These are phyloP conservation scores for Syzygium syzygioides DNA, from an alignment of 441 rosid species.

Conservation along the genomic window DNA sequence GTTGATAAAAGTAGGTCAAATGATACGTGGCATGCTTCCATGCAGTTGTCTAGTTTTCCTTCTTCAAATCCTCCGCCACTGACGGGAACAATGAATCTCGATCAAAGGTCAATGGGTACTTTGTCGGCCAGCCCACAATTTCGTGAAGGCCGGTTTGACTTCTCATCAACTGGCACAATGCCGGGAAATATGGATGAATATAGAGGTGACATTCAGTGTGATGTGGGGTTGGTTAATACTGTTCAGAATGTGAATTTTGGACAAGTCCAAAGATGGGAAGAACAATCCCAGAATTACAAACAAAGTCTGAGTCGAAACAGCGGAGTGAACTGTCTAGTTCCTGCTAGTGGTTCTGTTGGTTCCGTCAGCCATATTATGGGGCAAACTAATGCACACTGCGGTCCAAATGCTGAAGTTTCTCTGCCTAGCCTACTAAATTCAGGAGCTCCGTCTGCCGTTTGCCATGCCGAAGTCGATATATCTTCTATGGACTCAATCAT, in stretches of 20 bases:
- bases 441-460: constrained; percentile 21
- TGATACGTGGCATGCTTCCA: constrained; percentile 39
- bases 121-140: constrained; percentile 22
- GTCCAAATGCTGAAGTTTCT: constrained; percentile 25
- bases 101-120: constrained; percentile 26
- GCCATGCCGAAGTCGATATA: constrained; percentile 32
- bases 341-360: constrained; percentile 21
- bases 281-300: constrained; percentile 23
- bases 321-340: constrained; percentile 18
- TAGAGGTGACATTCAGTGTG: constrained; percentile 27
- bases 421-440: constrained; percentile 25
- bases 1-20: constrained; percentile 34
- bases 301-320: constrained; percentile 16
- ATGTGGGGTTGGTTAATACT: constrained; percentile 25
- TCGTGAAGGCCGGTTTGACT: constrained; percentile 21
- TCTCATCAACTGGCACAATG: constrained; percentile 19
- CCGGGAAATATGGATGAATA: constrained; percentile 24
- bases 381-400: constrained; percentile 18
- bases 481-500: constrained; percentile 28
- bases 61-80: constrained; percentile 31
- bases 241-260: constrained; percentile 23
- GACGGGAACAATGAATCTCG: constrained; percentile 24
- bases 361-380: constrained; percentile 20
- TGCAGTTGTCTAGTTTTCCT: constrained; percentile 30
- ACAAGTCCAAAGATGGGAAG: constrained; percentile 35